Base-by-base conservation (phyloP, 345 rosid genomes). In the Hevea brasiliensis region DNA sequence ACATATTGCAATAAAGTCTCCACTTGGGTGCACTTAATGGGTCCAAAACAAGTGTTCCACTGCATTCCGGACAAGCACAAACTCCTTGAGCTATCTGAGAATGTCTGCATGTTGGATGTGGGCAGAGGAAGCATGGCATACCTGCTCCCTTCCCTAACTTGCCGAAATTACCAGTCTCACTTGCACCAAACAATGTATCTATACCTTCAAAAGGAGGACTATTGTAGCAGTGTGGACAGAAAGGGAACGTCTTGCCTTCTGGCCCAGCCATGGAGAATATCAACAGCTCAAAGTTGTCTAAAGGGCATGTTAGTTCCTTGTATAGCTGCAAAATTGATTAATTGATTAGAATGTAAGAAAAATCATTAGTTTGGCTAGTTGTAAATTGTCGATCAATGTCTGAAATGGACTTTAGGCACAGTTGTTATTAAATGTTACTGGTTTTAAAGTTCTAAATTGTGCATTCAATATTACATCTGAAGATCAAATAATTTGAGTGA, bases 11-110 rank as follows among this genome's bases (percentile, higher is more conserved):
- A 84, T 89, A 84, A 32, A 94, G 97, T 81, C 84, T 88, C 98
- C 98, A 94, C 65, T 94, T 92, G 0, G 98, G 98, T 48, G 95
- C 93, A 61, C 97, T 84, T 59, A 89, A 83, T 0, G 97, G 97
- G 82, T 94, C 98, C 71, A 90, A 78, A 61, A 94, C 89, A 2
- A 94, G 91, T 4, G 95, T 92, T 56, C 98, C 98, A 20, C 79
- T 88, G 78, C 97, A 94, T 77, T 94, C 98, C 0, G 98, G 98
- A 77, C 97, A 94, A 73, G 98, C 97, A 71, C 97, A 94, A 56
- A 94, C 97, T 72, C 98, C 98, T 79, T 92, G 97, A 66, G 91
- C 79, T 58, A 92, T 85, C 65, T 92, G 6, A 51, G 98, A 94
- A 70, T 92, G 97, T 58, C 80, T 89, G 72, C 98, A 94, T 4